A percentile compares a stretch with the other conserved stretches of the same genome.
These are phyloP conservation scores for Plantago rigida DNA, from an alignment of 305 asterid species.

Conservation along the genomic window DNA sequence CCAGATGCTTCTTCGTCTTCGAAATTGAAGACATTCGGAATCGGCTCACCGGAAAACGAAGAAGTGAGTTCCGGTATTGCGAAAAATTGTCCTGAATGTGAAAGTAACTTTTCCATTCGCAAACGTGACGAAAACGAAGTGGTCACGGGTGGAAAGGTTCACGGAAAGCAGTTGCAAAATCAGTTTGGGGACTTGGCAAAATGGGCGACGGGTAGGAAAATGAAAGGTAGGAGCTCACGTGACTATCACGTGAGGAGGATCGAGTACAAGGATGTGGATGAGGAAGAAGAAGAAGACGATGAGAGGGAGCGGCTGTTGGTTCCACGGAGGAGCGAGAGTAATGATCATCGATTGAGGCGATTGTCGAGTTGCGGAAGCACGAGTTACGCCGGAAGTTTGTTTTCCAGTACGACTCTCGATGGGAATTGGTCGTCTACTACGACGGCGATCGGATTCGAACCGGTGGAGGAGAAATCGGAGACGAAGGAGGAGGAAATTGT, in stretches of 20 bases:
- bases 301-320: slow-evolving; percentile 22
- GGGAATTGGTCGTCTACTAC: slow-evolving; percentile 60
- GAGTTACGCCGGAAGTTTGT: slow-evolving; percentile 70
- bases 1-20: slow-evolving; percentile 45
- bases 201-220: slow-evolving; percentile 35
- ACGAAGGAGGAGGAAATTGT: slow-evolving; percentile 32
- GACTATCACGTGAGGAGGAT: slow-evolving; percentile 39
- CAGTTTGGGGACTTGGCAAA: slow-evolving; percentile 30
- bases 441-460: slow-evolving; percentile 37
- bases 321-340: slow-evolving; percentile 33
- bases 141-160: slow-evolving; percentile 58
- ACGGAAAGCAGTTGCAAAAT: slow-evolving; percentile 40
- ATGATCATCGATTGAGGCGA: slow-evolving; percentile 45
- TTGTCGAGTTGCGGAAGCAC: slow-evolving; percentile 64
- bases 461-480: slow-evolving; percentile 31
- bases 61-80: not conserved
- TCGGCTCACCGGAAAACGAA: slow-evolving; percentile 2
- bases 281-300: slow-evolving; percentile 34
- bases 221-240: slow-evolving; percentile 33
- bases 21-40: slow-evolving; percentile 35
- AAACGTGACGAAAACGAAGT: slow-evolving; percentile 1
- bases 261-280: slow-evolving; percentile 21
- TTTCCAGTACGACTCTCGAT: slow-evolving; percentile 60
- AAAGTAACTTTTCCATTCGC: not conserved
- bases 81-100: not conserved